Evolutionary conservation across 2,329 filamentous ascomycete species (phyloP), one percentile per base, ranked within the genome.

Genomic region (Didymella pomorum): DNA sequence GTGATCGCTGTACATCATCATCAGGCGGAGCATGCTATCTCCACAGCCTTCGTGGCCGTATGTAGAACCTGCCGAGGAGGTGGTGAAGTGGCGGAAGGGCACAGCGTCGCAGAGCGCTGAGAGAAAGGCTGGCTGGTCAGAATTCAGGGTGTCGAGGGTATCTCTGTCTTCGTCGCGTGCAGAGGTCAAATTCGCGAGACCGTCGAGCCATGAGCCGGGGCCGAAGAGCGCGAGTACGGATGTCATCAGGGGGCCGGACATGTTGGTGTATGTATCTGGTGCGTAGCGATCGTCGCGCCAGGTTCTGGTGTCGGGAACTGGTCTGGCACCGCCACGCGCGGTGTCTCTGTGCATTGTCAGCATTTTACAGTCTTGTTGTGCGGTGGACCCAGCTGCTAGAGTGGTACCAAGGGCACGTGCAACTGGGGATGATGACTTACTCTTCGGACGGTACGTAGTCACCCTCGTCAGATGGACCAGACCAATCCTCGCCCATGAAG

Each of bases 201-300:
- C 14, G n/a, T 26, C 5, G 1, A 26, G 25, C 56, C 56, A 58
- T 1, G 49, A 53, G 28, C 12, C 2, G 9, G 26, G n/a, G 12
- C 49, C 44, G 44, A 58, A 58, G 28, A 58, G 44, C 9, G 44
- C 43, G 2, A 53, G 37, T 2, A 49, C 18, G 5, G 49, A 49
- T 7, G 43, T 53, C 44, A 53, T 53, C 9, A 58, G 29, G 1
- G 49, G 49, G 0, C 56, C 49, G 16, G 56, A 39, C 35, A 39
- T 49, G 44, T 49, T 43, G 12, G 48, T 55, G 39, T 29, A 49
- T 21, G 21, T 25, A 8, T 9, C 1, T 16, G 25, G 25, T 18
- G 35, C 4, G 11, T 23, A 14, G 20, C 1, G 10, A 25, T 42
- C 11, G 20, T 42, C 20, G n/a, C 16, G 39, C 20, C 39, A 18